Evolutionary conservation across 2,329 filamentous ascomycete genomes (phyloP), one percentile per base, ranked within the genome.

Genomic region (Calcarisporium arbuscula): DNA sequence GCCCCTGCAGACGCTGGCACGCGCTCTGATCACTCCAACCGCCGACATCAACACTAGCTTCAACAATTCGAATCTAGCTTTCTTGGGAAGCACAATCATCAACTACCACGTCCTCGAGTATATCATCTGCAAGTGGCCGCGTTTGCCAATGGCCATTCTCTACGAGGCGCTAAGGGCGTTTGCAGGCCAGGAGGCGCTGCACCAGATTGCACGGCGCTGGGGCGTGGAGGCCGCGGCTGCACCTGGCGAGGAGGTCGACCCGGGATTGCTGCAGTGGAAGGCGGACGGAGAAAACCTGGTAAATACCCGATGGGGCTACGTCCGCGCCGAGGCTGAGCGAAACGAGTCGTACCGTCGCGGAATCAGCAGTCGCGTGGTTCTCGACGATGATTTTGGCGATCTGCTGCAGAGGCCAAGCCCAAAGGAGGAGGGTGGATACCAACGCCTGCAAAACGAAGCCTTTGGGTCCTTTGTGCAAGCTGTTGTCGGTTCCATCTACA

Each of bases 231-330:
- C 71, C 28, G 90, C 86, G n/a, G 85, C 84, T 9, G 82, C 79
- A 15, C 92, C 92, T 1, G 92, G 90, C 32, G 77, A 77, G 39
- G 90, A 96, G 64, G 89, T 96, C 36, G 92, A 98, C 57, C 82
- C 89, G 0, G 92, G 90, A 6, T 68, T 94, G 35, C 68, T 98
- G 41, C 92, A 96, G 57, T 94, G 88, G 69, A 65, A 64, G 62
- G 62, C 62, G 54, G 60, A 71, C 34, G 49, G 64, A 6, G 54
- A 62, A 12, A 67, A 68, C 15, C 52, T 67, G 16, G 54, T 63
- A 32, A 59, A 65, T 57, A 68, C 54, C 42, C 67, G 52, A 43
- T 74, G 65, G 67, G 72, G 67, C 27, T 74, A 64, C 45, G 60
- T 64, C 30, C 70, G 76, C 29, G 57, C 67, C 27, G 74, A 80